phyloP scores from a whole-genome alignment of 225 moss, liverwort and hornwort species.

The Marchantia polymorpha region DNA sequence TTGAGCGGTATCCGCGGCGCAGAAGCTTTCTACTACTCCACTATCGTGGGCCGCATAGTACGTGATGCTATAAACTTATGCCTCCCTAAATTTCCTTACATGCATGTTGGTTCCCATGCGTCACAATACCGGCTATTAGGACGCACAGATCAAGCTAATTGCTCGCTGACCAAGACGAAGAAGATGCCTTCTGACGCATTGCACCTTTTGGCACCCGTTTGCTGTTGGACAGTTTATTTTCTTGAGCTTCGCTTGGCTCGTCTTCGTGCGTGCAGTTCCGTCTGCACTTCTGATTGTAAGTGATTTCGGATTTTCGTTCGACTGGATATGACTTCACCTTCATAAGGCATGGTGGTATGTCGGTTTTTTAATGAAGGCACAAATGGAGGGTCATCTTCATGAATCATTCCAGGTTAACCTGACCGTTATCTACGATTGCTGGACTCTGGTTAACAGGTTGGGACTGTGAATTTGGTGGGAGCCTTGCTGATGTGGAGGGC shows the following conservation, averaged over 20 bases:
- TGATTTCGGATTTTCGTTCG: background rate
- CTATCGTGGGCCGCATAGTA: conserved; percentile 80
- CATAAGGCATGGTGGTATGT: background rate
- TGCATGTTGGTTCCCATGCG: background rate
- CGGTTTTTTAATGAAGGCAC: background rate
- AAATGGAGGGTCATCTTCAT: background rate
- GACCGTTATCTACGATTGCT: background rate
- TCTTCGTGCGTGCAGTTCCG: conserved; percentile 68
- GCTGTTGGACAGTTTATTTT: conserved; percentile 65
- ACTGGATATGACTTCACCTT: background rate
- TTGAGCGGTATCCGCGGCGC: conserved; percentile 64
- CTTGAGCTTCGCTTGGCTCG: conserved; percentile 76
- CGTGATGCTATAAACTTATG: conserved; percentile 6
- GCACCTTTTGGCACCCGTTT: background rate
- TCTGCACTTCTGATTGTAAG: conserved; percentile 70
- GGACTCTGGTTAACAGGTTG: conserved; percentile 21
- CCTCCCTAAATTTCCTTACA: background rate
- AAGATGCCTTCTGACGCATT: conserved; percentile 1
- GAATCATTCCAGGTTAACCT: background rate
- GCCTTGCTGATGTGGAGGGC: conserved; percentile 39
- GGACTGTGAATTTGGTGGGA: conserved; percentile 37
- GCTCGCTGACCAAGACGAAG: background rate
- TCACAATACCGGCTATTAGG: background rate
- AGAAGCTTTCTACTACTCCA: conserved; percentile 80
- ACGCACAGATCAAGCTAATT: background rate